Base-by-base conservation (phyloP, 192 early-diverging fungal species). In the Mortierella hygrophila region DNA sequence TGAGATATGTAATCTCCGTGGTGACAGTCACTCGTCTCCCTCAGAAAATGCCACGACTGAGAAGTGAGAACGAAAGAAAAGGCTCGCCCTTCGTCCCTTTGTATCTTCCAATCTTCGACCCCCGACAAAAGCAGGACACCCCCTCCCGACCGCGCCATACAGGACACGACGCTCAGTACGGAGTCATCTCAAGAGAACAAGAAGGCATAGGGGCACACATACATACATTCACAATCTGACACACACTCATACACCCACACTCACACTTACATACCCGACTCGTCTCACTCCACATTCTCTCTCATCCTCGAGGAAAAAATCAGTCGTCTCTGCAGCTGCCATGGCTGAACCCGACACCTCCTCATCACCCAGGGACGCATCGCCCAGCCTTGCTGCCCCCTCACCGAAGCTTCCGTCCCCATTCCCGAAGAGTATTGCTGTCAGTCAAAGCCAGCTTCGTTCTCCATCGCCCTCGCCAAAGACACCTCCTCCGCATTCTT, bases 401-500 rank as follows among this genome's bases (percentile, higher is more conserved):
- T 85, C 83, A 7, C 83, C 78, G 23, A 78, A 85, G 54, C 83
- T 73, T 18, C 55, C 69, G 16, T 68, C 77, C 9, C 52, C 77
- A 4, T 26, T 76, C 20, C 83, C 83, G 68, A 85, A 80, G 65
- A 80, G 46, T 40, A 44, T 80, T 63, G 21, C 44, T 13, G 52
- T 52, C 20, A 74, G 57, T 18, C 55, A 68, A 0, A 72, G 52
- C 26, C 84, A 86, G 72, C 72, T 86, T 41, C 79, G 79, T 26
- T 86, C 84, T 3, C 84, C 84, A 26, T 86, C 84, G 23, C 79
- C 84, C 35, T 86, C 84, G 16, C 84, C 79, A 76, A 86, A 78
- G 79, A 81, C 79, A 23, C 84, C 84, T 38, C 84, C 79, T 11
- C 46, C 79, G 2, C 79, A 86, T 10, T 38, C 84, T 0, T 86